phyloP scores from a whole-genome alignment of 2,329 filamentous ascomycete genomes.

The Ophidiomyces ophidiicola region DNA sequence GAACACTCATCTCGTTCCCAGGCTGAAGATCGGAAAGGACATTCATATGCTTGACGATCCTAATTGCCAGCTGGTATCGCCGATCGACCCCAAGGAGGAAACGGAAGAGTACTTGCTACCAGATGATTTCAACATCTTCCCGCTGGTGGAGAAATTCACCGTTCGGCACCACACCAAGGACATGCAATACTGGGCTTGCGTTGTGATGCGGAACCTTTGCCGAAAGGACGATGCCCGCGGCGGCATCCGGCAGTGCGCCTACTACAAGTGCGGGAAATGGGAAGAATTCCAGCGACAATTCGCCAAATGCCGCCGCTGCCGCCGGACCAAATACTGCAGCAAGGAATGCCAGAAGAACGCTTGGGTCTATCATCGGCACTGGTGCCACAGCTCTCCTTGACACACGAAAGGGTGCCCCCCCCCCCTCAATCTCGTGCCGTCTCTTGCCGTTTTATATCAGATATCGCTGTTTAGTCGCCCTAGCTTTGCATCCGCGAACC shows the following conservation, averaged over 20 bases:
- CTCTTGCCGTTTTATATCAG: background rate
- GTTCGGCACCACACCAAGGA: conserved; percentile 88
- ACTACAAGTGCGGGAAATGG: conserved; percentile 97
- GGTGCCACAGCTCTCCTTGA: conserved; percentile 51
- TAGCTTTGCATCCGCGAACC: conserved; percentile 6
- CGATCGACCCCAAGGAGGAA: conserved; percentile 38
- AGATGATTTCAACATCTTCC: conserved; percentile 97
- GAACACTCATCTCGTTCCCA: conserved; percentile 81
- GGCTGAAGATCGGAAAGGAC: conserved; percentile 78
- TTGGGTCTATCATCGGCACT: conserved; percentile 96
- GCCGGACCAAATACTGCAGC: conserved; percentile 97
- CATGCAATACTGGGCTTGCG: conserved; percentile 99
- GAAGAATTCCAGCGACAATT: conserved; percentile 94
- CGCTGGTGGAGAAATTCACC: conserved; percentile 94
- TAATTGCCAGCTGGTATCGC: conserved; percentile 30
- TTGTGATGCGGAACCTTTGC: conserved; percentile 97
- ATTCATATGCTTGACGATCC: conserved; percentile 67
- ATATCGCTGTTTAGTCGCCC: background rate
- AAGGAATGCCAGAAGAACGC: conserved; percentile 99
- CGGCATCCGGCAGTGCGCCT: conserved; percentile 91
- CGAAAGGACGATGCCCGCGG: conserved; percentile 92
- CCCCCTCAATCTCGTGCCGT: background rate
- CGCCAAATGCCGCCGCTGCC: conserved; percentile 90
- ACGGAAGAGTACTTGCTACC: conserved; percentile 81
- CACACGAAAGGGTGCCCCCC: no score